A percentile compares a stretch with the other conserved stretches of the same genome.
phyloP scores from a whole-genome alignment of 2,329 filamentous ascomycete species.

The Lasiodiplodia sp. region DNA sequence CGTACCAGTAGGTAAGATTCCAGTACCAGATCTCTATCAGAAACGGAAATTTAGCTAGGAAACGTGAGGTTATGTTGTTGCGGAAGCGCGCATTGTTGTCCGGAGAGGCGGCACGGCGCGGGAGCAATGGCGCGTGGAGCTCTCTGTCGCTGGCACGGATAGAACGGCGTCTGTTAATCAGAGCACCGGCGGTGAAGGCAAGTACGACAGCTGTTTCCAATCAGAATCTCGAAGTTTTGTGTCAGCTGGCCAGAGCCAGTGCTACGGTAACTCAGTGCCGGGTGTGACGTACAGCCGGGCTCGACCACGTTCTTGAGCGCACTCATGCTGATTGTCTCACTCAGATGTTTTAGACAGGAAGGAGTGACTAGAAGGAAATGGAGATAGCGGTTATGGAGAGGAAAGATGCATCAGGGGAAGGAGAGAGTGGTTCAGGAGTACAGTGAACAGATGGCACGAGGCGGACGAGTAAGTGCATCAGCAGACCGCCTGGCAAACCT shows the following conservation, averaged over 20 bases:
- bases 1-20: slow-evolving; percentile 43
- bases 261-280: no score
- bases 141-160: slow-evolving; percentile 4
- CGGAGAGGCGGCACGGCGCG: background rate
- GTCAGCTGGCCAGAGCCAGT: background rate
- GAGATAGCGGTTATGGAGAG: background rate
- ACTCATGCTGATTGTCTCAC: slow-evolving; percentile 13
- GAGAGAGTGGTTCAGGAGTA: slow-evolving; percentile 2
- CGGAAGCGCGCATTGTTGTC: slow-evolving; percentile 30
- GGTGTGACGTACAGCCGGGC: slow-evolving; percentile 25
- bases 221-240: background rate
- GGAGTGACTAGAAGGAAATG: background rate
- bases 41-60: slow-evolving; percentile 41
- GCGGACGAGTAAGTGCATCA: slow-evolving; percentile 1
- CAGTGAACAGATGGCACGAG: background rate
- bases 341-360: background rate
- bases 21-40: slow-evolving; percentile 46
- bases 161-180: slow-evolving; percentile 31
- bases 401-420: background rate
- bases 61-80: slow-evolving; percentile 30
- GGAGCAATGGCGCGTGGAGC: slow-evolving; percentile 19
- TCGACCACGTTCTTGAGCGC: slow-evolving; percentile 29
- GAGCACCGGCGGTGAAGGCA: slow-evolving; percentile 32
- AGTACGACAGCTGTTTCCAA: slow-evolving; percentile 29
- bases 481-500: slow-evolving; percentile 1